Conservation (phyloP, 2,329 filamentous ascomycete genomes). For the Chrysoporthe austroafricana region DNA sequence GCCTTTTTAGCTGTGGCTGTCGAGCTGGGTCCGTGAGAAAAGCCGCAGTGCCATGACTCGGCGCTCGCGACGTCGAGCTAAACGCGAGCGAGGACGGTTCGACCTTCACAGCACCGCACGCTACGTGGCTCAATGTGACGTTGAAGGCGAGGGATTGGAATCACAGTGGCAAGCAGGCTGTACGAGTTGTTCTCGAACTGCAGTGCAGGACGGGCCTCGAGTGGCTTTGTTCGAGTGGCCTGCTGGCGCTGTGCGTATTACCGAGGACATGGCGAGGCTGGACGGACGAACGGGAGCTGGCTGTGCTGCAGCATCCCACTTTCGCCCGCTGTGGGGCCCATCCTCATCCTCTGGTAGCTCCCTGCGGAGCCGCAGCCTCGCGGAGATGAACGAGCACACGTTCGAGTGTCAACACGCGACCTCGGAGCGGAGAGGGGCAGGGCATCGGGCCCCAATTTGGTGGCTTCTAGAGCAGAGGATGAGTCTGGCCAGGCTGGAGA, state of each 20-base stretch:
- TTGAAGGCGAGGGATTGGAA: no score
- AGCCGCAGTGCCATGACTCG: slow-evolving; percentile 12
- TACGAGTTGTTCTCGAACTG: no score
- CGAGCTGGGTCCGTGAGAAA: neutral
- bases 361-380: neutral
- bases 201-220: no score
- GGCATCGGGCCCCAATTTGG: no score
- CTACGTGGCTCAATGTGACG: no score
- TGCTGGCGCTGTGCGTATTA: neutral
- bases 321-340: neutral
- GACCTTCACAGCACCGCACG: no score
- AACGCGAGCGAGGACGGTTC: neutral
- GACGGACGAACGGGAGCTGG: slow-evolving; percentile 10
- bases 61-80: slow-evolving; percentile 17
- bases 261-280: slow-evolving; percentile 11
- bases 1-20: neutral
- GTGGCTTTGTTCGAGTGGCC: neutral
- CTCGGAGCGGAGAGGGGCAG: no score
- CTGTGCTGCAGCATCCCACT: neutral
- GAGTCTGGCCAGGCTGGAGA: no score
- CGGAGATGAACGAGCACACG: neutral
- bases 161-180: no score
- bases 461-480: no score
- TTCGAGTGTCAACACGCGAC: neutral
- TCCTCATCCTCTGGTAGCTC: neutral